Percentiles rank a stretch among this genome's conserved stretches.
phyloP scores from a whole-genome alignment of 768 basidiomycete species.

The Tricholoma sp. region DNA sequence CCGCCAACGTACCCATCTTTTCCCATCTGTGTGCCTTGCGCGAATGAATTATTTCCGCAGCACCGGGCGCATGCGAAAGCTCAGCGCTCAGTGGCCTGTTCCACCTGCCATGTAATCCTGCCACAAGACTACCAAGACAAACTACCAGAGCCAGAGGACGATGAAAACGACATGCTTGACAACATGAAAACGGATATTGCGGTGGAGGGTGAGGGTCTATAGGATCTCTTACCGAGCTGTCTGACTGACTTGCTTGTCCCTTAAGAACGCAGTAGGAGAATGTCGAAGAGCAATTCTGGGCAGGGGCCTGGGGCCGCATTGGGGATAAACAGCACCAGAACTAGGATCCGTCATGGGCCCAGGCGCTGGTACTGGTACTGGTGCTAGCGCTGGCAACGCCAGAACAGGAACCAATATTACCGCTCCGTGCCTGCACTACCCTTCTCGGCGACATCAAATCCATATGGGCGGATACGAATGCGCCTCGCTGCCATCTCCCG shows the following conservation, averaged over 20 bases:
- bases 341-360: background rate
- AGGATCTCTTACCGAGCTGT: conserved; percentile 93
- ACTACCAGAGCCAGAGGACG: conserved; percentile 91
- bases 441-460: conserved; percentile 71
- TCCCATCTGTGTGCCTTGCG: too few species aligned
- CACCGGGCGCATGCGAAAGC: conserved; percentile 91
- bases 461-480: conserved; percentile 69
- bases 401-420: conserved; percentile 64
- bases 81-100: conserved; percentile 96
- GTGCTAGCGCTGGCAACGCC: conserved; percentile 8
- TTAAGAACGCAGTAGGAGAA: conserved; percentile 75
- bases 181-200: conserved; percentile 49
- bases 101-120: conserved; percentile 94
- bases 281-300: conserved; percentile 68
- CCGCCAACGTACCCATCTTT: too few species aligned
- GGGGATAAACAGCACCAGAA: conserved; percentile 8
- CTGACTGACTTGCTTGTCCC: conserved; percentile 89
- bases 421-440: conserved; percentile 74
- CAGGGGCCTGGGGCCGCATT: conserved; percentile 22
- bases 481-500: conserved; percentile 22
- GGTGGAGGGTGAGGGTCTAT: conserved; percentile 71
- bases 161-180: conserved; percentile 98
- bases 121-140: conserved; percentile 76
- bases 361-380: background rate
- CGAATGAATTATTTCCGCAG: too few species aligned